Evolutionary conservation across 768 basidiomycete species (phyloP).

Genomic region (Guyanaporus albipodus): DNA sequence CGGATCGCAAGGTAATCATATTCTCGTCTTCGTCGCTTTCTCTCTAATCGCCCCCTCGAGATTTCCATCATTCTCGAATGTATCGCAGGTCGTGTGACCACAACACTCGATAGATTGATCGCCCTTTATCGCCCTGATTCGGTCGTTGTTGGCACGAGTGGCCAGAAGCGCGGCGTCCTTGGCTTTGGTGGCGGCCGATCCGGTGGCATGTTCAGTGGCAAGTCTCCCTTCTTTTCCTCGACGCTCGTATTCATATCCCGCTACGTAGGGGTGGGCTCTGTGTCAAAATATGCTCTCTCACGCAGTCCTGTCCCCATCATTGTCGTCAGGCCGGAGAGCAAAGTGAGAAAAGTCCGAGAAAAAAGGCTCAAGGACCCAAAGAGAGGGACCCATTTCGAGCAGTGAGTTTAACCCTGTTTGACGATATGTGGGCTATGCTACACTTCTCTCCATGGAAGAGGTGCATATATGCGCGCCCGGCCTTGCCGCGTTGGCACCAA

Average conservation of each 20-base stretch:
- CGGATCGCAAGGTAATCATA: conserved; percentile 60
- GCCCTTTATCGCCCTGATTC: conserved; percentile 90
- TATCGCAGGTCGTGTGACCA: conserved; percentile 86
- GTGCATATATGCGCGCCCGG: neutral
- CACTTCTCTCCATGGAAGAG: no score
- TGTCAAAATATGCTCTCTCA: conserved; percentile 73
- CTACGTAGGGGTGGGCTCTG: conserved; percentile 59
- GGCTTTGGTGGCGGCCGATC: conserved; percentile 37
- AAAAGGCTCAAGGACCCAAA: conserved; percentile 89
- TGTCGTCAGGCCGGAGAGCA: conserved; percentile 87
- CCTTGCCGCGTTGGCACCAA: neutral
- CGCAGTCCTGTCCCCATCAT: conserved; percentile 96
- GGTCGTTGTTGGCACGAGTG: conserved; percentile 89
- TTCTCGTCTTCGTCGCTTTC: neutral
- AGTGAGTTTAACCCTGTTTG: conserved; percentile 31
- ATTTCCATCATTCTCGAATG: conserved; percentile 91
- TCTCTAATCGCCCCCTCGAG: conserved; percentile 32
- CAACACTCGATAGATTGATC: conserved; percentile 88
- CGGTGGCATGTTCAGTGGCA: conserved; percentile 25
- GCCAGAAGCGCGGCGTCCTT: conserved; percentile 48
- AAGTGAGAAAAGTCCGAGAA: conserved; percentile 78
- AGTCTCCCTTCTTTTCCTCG: neutral
- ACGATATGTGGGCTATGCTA: no score
- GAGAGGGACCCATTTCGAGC: conserved; percentile 78
- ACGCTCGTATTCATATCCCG: conserved; percentile 12